Evolutionary conservation across 257 asterid species (phyloP).

Genomic region (Solanum etuberosum): DNA sequence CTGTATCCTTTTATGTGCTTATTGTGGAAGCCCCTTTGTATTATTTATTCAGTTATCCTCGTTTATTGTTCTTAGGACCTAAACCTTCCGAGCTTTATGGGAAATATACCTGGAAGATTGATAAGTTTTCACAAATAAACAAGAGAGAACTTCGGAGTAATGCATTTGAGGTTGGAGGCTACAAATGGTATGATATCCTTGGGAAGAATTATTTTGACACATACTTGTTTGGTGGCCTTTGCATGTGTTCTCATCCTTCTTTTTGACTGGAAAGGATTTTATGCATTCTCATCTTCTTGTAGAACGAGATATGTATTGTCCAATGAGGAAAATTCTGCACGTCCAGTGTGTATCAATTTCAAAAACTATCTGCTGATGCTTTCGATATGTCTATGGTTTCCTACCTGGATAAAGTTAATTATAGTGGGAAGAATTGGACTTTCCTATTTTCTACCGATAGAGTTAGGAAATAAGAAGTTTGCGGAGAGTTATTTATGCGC

Average conservation of each 20-base stretch:
- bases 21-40: not conserved
- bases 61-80: conserved; percentile 18
- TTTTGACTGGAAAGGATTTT: not conserved
- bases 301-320: not conserved
- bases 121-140: conserved; percentile 37
- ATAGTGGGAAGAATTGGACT: not conserved
- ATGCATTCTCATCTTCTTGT: not conserved
- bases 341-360: not conserved
- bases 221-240: not conserved
- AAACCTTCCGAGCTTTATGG: conserved; percentile 34
- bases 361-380: not conserved
- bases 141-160: conserved; percentile 44
- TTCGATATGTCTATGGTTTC: not conserved
- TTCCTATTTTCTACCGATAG: not conserved
- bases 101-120: conserved; percentile 43
- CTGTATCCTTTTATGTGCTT: not conserved
- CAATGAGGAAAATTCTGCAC: not conserved
- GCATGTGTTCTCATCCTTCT: not conserved
- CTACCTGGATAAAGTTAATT: not conserved
- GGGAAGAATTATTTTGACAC: not conserved
- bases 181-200: conserved; percentile 28
- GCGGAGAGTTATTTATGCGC: not conserved
- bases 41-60: not conserved
- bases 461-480: not conserved
- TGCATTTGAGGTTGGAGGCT: conserved; percentile 40